A percentile compares a stretch with the other conserved stretches of the same genome.
Conservation (phyloP, 1,139 yeast species). For the Zygosaccharomyces pseudobailii region DNA sequence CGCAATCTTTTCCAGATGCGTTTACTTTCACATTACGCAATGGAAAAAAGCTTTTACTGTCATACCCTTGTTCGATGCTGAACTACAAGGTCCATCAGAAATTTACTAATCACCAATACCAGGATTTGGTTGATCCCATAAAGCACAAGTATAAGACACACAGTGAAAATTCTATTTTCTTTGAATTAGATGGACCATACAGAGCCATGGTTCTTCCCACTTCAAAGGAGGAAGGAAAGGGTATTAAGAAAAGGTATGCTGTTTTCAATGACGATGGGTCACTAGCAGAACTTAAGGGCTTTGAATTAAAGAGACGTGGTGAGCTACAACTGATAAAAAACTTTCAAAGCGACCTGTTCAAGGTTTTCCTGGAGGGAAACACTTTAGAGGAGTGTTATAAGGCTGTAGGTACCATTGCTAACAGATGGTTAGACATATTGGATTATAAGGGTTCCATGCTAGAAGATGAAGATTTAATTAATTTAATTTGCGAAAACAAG, state of each 20-base stretch:
- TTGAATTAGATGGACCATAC: constrained; percentile 98
- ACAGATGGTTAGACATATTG: constrained; percentile 91
- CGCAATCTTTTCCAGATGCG: constrained; percentile 89
- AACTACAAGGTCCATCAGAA: constrained; percentile 86
- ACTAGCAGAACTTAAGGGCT: constrained; percentile 92
- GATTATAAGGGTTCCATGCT: constrained; percentile 82
- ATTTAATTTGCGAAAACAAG: constrained; percentile 91
- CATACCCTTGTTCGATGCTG: constrained; percentile 96
- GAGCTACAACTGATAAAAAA: constrained; percentile 90
- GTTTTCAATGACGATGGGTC: constrained; percentile 95
- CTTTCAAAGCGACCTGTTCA: constrained; percentile 92
- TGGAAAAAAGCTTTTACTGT: constrained; percentile 73
- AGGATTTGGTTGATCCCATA: constrained; percentile 69
- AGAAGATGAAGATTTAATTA: constrained; percentile 92
- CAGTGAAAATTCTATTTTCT: constrained; percentile 91
- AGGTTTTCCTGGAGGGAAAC: constrained; percentile 80
- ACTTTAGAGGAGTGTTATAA: constrained; percentile 74
- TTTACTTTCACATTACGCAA: constrained; percentile 63
- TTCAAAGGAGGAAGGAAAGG: constrained; percentile 96
- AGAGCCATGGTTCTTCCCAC: constrained; percentile 97
- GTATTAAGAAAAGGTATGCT: constrained; percentile 92
- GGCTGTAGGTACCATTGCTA: constrained; percentile 89
- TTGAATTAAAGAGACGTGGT: constrained; percentile 95
- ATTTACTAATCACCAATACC: constrained; percentile 94
- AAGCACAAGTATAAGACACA: constrained; percentile 66